Percentiles rank a stretch among this genome's conserved stretches.
Conservation (phyloP, 257 asterid species). For the Solanum arcanum region DNA sequence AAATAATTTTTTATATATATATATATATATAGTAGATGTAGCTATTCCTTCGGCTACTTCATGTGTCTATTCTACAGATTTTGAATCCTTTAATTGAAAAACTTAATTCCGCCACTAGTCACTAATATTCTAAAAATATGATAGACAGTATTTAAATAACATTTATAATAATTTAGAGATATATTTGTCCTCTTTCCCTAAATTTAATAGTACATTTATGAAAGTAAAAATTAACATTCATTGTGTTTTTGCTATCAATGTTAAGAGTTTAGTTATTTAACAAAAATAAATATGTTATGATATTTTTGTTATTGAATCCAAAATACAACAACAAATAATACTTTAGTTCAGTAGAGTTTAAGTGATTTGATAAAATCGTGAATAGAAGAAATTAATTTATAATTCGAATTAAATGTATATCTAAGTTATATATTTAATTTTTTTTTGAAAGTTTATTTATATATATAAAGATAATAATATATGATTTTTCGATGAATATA, state of each 20-base stretch:
- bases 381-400: no score
- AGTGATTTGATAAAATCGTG: neutral
- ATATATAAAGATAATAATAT: no score
- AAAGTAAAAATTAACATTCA: neutral
- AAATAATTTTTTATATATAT: no score
- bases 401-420: fast-evolving
- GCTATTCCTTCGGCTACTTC: no score
- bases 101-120: fast-evolving
- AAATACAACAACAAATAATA: neutral
- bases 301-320: neutral
- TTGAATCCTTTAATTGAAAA: no score
- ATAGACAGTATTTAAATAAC: fast-evolving
- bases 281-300: neutral
- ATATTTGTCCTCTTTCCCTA: fast-evolving
- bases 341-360: neutral
- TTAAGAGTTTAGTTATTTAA: neutral
- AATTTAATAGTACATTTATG: neutral
- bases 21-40: no score
- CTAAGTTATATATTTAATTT: no score
- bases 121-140: no score
- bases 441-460: no score
- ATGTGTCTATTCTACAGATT: no score
- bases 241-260: neutral
- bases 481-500: fast-evolving
- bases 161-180: fast-evolving